Evolutionary conservation across 139 green algal species (phyloP), one percentile per base, ranked within the genome.

Genomic region (Marvania coccoides): DNA sequence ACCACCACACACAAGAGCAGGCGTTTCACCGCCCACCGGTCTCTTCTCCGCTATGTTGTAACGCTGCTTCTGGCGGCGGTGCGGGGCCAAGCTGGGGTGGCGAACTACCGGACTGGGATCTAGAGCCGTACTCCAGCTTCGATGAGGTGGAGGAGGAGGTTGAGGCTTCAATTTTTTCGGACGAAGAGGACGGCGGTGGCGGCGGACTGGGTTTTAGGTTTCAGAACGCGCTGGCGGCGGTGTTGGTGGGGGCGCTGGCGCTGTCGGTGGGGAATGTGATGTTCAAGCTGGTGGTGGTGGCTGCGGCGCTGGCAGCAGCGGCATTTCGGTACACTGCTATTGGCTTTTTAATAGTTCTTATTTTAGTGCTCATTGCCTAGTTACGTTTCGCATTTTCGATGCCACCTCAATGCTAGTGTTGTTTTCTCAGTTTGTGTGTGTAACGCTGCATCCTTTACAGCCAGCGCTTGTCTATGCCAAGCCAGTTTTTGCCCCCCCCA

Each of bases 281-380:
- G 13, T 19, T 23, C 13, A 66, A 66, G 28, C 19, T 66, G 33
- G 35, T 26, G n/a, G 59, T 66, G 13, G 33, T 66, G 54, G 34
- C 14, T 14, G 37, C 56, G 54, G 59, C 59, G 0, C 59, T 66
- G 3, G 34, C 38, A 2, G 54, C 59, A 30, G 59, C 33, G 33
- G 59, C 59, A 28, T 48, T 66, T 35, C n/a, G 59, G 40, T 66
- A 66, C 37, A 34, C 59, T 1, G 38, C 36, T 58, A 53, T 66
- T 54, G 34, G 35, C 9, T 47, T 66, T 47, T 51, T 66, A 4
- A 26, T 66, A 4, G 26, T 64, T 6, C 37, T 64, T 12, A 51
- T 51, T 19, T 19, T 51, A 28, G 42, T 19, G n/a, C n/a, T n/a
- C n/a, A n/a, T n/a, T n/a, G n/a, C n/a, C n/a, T n/a, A n/a, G n/a